A percentile compares a stretch with the other conserved stretches of the same genome.
Evolutionary conservation across 257 asterid species (phyloP).

Genomic region (Haberlea rhodopensis): DNA sequence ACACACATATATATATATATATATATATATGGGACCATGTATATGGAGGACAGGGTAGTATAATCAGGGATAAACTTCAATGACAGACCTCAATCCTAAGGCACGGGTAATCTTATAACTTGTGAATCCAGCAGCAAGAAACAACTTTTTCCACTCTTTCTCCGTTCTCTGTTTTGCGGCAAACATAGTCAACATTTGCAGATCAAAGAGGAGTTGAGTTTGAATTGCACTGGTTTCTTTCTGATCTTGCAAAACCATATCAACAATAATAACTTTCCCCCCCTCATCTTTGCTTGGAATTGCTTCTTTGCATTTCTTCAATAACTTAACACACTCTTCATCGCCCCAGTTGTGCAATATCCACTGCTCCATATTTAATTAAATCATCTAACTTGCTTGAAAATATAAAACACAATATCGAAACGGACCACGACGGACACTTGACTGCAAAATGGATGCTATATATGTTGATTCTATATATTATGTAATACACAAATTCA

Average conservation of each 20-base stretch:
- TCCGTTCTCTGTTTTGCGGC: slow-evolving; percentile 20
- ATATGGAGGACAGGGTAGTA: no score
- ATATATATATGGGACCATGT: no score
- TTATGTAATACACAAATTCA: no score
- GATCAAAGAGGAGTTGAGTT: slow-evolving; percentile 19
- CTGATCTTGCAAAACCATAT: slow-evolving; percentile 8
- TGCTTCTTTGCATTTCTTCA: slow-evolving; percentile 15
- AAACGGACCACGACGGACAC: no score
- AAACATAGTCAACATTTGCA: slow-evolving; percentile 11
- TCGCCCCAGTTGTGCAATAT: slow-evolving; percentile 3
- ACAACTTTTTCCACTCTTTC: slow-evolving; percentile 23
- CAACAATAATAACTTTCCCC: slow-evolving; percentile 9
- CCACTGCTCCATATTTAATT: no score
- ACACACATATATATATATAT: no score
- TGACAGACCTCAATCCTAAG: slow-evolving; percentile 20
- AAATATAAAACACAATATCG: no score
- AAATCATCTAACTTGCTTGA: no score
- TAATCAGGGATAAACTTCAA: slow-evolving; percentile 23
- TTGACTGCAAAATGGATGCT: no score
- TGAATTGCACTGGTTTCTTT: slow-evolving; percentile 3
- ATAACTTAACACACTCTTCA: neutral
- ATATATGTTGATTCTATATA: no score
- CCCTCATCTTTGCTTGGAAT: neutral
- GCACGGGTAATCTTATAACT: slow-evolving; percentile 5
- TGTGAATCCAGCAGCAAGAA: slow-evolving; percentile 23